Conservation (phyloP, 1,139 yeast genomes). For the Blastobotrys proliferans region DNA sequence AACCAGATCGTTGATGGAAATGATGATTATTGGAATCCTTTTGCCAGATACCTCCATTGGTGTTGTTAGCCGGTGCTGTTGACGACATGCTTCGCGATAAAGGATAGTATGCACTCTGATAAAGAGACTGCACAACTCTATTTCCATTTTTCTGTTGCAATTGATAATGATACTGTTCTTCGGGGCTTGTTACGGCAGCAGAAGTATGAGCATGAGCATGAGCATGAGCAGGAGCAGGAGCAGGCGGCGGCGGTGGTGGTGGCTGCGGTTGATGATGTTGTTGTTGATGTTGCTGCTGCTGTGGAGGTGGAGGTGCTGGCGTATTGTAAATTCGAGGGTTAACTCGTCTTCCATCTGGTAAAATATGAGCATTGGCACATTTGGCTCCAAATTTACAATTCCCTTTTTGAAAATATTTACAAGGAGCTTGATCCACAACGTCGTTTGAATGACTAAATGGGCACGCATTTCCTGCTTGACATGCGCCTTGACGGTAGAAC, state of each 20-base stretch:
- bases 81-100: constrained; percentile 8
- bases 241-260: constrained; percentile 1
- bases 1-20: too few species aligned
- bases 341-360: constrained; percentile 84
- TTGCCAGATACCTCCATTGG: too few species aligned
- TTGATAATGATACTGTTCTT: too few species aligned
- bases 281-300: constrained; percentile 10
- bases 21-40: too few species aligned
- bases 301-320: constrained; percentile 4
- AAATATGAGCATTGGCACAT: constrained; percentile 87
- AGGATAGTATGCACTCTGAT: constrained; percentile 5
- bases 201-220: neutral
- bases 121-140: constrained; percentile 3
- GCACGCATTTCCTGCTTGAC: constrained; percentile 90
- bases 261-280: neutral
- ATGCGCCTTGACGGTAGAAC: constrained; percentile 82
- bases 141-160: neutral
- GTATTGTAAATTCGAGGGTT: constrained; percentile 45
- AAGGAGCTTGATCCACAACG: constrained; percentile 65
- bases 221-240: neutral
- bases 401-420: constrained; percentile 92
- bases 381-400: constrained; percentile 90
- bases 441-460: constrained; percentile 84
- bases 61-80: too few species aligned
- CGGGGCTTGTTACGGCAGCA: constrained; percentile 2